Evolutionary conservation across 495 filamentous ascomycete genomes (phyloP).

Genomic region (Bathelium albidoporum): DNA sequence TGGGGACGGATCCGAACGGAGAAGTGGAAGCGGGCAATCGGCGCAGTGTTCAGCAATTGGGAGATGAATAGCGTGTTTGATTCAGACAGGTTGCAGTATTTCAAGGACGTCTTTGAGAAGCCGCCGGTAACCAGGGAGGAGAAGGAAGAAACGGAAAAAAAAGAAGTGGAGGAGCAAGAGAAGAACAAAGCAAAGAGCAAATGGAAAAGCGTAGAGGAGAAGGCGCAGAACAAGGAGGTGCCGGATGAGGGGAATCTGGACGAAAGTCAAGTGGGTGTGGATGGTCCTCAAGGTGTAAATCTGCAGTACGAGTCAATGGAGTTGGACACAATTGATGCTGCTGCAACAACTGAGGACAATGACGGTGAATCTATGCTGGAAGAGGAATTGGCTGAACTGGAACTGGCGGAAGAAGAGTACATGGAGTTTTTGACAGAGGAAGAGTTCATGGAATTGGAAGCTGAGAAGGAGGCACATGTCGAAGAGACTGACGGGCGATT

Average conservation of each 20-base stretch:
- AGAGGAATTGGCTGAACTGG: neutral
- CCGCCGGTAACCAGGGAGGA: conserved; percentile 52
- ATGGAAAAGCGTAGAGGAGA: conserved; percentile 26
- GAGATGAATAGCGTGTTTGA: conserved; percentile 85
- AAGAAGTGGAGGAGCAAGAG: conserved; percentile 56
- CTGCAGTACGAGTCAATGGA: conserved; percentile 42
- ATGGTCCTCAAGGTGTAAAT: conserved; percentile 35
- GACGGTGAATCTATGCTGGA: conserved; percentile 17
- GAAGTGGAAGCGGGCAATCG: conserved; percentile 82
- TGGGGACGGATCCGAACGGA: conserved; percentile 81
- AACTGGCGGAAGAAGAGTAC: neutral
- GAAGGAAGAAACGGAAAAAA: conserved; percentile 18
- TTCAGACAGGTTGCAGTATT: conserved; percentile 59
- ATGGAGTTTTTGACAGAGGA: neutral
- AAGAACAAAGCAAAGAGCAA: conserved; percentile 43
- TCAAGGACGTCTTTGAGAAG: conserved; percentile 62
- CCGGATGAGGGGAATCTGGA: conserved; percentile 41
- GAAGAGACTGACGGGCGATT: neutral
- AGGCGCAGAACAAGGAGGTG: conserved; percentile 23
- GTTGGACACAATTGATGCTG: conserved; percentile 25
- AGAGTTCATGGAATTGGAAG: neutral
- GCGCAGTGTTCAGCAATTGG: conserved; percentile 65
- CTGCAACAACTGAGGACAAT: conserved; percentile 2
- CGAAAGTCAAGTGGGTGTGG: conserved; percentile 43
- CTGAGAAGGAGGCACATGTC: neutral